These are phyloP conservation scores for Neoscytalidium dimidiatum DNA, from an alignment of 2,329 filamentous ascomycete genomes.

Conservation along the genomic window DNA sequence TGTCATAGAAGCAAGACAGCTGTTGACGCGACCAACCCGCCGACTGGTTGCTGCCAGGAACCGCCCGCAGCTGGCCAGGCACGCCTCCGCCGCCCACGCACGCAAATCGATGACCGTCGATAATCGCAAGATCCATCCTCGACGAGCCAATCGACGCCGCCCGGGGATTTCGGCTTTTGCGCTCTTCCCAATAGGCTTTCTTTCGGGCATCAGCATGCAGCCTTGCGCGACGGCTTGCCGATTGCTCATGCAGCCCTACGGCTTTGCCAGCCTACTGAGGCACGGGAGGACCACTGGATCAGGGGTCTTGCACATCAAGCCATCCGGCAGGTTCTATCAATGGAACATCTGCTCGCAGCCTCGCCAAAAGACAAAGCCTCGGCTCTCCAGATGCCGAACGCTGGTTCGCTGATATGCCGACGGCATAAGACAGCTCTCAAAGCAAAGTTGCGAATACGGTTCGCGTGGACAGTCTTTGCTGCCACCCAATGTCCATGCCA, in stretches of 20 bases:
- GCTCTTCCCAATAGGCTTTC: background rate
- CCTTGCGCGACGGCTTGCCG: constrained; percentile 7
- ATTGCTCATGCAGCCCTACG: constrained; percentile 12
- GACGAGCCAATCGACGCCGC: background rate
- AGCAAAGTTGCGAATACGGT: background rate
- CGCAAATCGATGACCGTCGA: background rate
- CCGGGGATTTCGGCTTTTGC: background rate
- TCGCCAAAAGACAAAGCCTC: background rate
- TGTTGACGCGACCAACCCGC: constrained; percentile 4
- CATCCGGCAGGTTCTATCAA: background rate
- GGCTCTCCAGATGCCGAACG: background rate
- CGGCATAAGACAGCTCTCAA: background rate
- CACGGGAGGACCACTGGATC: background rate
- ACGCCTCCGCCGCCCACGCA: background rate
- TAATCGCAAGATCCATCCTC: background rate
- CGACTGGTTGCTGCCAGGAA: background rate
- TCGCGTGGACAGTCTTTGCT: background rate
- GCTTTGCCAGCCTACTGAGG: constrained; percentile 2
- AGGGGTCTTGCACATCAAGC: constrained; percentile 2
- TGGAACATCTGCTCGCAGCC: background rate
- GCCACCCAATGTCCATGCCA: background rate
- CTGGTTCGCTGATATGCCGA: background rate
- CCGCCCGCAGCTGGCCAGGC: background rate
- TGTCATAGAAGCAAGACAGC: constrained; percentile 7
- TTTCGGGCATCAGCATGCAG: background rate